Base-by-base conservation (phyloP, 139 green algal genomes). In the Micractinium sp. region DNA sequence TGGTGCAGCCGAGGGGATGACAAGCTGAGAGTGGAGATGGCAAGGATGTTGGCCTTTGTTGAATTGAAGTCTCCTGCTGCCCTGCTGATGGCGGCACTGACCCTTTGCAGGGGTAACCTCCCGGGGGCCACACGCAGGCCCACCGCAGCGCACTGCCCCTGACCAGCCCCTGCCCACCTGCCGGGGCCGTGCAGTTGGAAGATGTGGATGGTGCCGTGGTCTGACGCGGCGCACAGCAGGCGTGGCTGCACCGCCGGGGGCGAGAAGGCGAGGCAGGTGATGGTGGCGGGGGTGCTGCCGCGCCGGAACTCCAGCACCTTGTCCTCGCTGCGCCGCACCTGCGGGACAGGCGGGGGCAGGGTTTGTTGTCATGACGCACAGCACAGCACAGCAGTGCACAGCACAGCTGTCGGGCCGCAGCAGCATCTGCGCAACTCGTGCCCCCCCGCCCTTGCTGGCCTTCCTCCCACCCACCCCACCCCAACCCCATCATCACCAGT, bases 161-260 rank as follows among this genome's bases (percentile, higher is more conserved):
- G 35, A 41, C 15, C 23, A 61, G 20, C 9, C 27, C 53, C 31
- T 20, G 25, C 80, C 0, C 85, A 92, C 91, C 89, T 89, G 69
- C 76, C 82, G 35, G 82, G 85, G 66, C 80, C 41, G 31, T 91
- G 83, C 60, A 94, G 87, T 23, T 86, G 73, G 88, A 96, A 98
- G 27, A 98, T 73, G 69, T 98, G 96, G 27, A 97, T 86, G 0
- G 91, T 97, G 71, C 96, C 95, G 69, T 96, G 92, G 82, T 91
- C 94, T 86, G 93, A 96, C 23, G 91, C 87, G 7, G 93, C 96
- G n/a, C 89, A 91, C 88, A 98, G 93, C 84, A 97, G 90, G 31
- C 92, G 89, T 16, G 92, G 92, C 38, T 93, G 33, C 38, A 93
- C 77, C 2, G 83, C 89, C 4, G 88, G 14, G 22, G 94, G 92